These are phyloP conservation scores for Salinomyces thailandicus DNA, from an alignment of 2,329 filamentous ascomycete genomes.

Conservation along the genomic window DNA sequence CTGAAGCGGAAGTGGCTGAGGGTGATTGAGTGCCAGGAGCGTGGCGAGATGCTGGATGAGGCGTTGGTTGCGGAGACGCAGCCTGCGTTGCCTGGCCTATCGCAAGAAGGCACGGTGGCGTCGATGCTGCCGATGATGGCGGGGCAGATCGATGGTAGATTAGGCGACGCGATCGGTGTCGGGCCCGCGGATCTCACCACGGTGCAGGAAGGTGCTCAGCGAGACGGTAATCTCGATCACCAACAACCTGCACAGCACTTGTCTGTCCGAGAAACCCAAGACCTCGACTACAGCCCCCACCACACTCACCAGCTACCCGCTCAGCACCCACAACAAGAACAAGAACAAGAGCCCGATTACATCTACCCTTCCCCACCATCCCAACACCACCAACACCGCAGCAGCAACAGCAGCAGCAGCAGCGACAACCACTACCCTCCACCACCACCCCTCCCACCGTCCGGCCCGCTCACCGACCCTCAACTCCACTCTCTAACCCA, in stretches of 20 bases:
- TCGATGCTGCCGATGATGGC: neutral
- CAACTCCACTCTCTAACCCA: neutral
- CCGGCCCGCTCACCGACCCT: neutral
- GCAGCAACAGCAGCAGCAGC: neutral
- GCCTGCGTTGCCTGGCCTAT: slow-evolving; percentile 17
- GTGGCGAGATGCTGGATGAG: slow-evolving; percentile 20
- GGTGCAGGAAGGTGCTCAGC: too few relatives aligned
- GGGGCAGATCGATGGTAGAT: neutral
- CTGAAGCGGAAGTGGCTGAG: slow-evolving; percentile 26
- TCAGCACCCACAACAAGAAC: slow-evolving; percentile 4
- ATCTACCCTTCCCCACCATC: neutral
- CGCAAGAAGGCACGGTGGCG: too few relatives aligned
- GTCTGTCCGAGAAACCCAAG: neutral
- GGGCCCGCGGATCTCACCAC: too few relatives aligned
- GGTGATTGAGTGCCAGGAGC: slow-evolving; percentile 24
- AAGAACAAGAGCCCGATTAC: slow-evolving; percentile 1
- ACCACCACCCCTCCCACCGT: neutral
- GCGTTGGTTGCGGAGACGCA: slow-evolving; percentile 20
- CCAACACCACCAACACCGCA: neutral
- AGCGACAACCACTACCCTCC: neutral
- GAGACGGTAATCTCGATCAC: too few relatives aligned
- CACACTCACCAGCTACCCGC: too few relatives aligned
- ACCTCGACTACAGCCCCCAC: neutral
- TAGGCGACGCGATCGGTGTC: too few relatives aligned
- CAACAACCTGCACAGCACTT: too few relatives aligned